Evolutionary conservation across 306 rosid genomes (phyloP).

Genomic region (Vigna unguiculata): DNA sequence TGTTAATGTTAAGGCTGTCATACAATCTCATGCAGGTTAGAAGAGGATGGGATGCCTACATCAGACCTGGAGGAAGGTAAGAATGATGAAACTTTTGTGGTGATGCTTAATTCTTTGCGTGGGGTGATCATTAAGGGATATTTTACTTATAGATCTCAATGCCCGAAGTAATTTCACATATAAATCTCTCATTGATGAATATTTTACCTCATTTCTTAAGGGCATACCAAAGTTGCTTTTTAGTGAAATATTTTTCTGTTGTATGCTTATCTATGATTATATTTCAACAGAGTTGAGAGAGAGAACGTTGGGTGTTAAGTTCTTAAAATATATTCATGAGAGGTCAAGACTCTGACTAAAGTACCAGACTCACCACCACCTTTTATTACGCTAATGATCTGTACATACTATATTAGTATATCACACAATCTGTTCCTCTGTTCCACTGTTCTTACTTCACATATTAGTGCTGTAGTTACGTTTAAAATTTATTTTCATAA

Average conservation of each 20-base stretch:
- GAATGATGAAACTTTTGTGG: conserved; percentile 47
- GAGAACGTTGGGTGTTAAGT: conserved; percentile 15
- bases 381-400: conserved; percentile 15
- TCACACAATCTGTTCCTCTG: background rate
- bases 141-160: background rate
- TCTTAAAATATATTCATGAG: conserved; percentile 31
- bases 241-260: conserved; percentile 3
- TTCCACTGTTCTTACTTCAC: background rate
- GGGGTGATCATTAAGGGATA: background rate
- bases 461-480: background rate
- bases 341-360: background rate
- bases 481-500: background rate
- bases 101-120: conserved; percentile 3
- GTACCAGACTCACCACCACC: background rate
- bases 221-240: conserved; percentile 2
- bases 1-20: conserved; percentile 34
- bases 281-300: conserved; percentile 32
- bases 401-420: background rate
- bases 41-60: conserved; percentile 95
- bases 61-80: conserved; percentile 96
- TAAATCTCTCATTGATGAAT: background rate
- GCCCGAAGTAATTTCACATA: background rate
- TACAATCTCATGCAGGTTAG: conserved; percentile 75
- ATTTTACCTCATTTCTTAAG: conserved; percentile 20
- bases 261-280: conserved; percentile 32